Conservation (phyloP, 176 grass and related monocot species). For the Areca catechu region DNA sequence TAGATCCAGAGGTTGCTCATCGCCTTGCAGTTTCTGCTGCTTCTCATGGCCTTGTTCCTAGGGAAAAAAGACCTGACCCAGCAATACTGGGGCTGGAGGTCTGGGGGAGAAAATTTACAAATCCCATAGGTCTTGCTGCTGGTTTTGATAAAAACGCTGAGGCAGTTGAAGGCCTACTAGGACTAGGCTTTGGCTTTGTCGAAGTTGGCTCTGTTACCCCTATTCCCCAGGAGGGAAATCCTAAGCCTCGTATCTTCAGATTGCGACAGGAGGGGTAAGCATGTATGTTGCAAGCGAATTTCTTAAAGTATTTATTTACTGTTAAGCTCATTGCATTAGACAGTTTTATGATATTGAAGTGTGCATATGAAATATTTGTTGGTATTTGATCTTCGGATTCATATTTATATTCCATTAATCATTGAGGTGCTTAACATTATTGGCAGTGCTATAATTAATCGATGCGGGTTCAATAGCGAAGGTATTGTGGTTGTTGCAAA, state of each 20-base stretch:
- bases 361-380: no score
- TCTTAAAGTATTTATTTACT: not conserved
- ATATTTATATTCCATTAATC: no score
- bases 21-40: slow-evolving; percentile 65
- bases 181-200: slow-evolving; percentile 92
- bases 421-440: slow-evolving; percentile 16
- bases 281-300: slow-evolving; percentile 5
- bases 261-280: slow-evolving; percentile 66
- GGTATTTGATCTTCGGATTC: no score
- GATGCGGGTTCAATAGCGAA: slow-evolving; percentile 90
- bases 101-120: slow-evolving; percentile 81
- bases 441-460: slow-evolving; percentile 78
- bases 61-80: slow-evolving; percentile 87
- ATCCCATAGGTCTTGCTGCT: slow-evolving; percentile 88
- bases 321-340: no score
- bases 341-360: no score
- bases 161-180: slow-evolving; percentile 81
- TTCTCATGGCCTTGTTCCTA: slow-evolving; percentile 68
- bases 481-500: slow-evolving; percentile 92
- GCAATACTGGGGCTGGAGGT: slow-evolving; percentile 66
- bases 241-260: slow-evolving; percentile 88
- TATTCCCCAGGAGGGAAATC: slow-evolving; percentile 87
- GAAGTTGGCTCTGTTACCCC: slow-evolving; percentile 98
- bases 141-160: slow-evolving; percentile 98
- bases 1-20: slow-evolving; percentile 93